Evolutionary conservation across 2,329 filamentous ascomycete species (phyloP), one percentile per base, ranked within the genome.

Genomic region (Alternaria gaisen): DNA sequence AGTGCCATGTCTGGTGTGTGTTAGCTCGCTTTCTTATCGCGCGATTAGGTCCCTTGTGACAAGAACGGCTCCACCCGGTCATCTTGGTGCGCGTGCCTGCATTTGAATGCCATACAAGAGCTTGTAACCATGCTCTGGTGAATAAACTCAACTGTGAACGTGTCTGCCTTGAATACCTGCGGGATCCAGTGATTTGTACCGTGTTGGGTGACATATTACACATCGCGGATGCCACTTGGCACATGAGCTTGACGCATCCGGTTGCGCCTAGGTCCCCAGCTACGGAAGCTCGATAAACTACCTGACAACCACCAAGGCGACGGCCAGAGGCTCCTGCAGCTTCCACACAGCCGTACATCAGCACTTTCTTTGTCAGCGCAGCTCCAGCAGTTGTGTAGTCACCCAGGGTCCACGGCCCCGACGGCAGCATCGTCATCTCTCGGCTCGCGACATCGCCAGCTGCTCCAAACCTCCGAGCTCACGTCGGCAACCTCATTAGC

Each of bases 371-470:
- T 26, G 36, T 9, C 18, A 11, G 28, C 51, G 48, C 42, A 61
- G 55, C 65, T 66, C 43, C 43, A 48, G 38, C 30, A 38, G 24
- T 20, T 42, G 24, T 43, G 44, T 34, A 16, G 32, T 26, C 26
- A 34, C 30, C 44, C 24, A 52, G 38, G 53, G 59, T 56, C 28
- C 28, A 30, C 10, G 28, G 28, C 28, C 59, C 54, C 38, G 51
- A 47, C 47, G 5, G 34, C 56, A 26, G 50, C 53, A 56, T 56
- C 57, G 36, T 52, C 58, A 56, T 66, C 59, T 41, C 60, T 66
- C 66, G 61, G 66, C 68, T 52, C 55, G 69, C 68, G 68, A 72
- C 71, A 66, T 74, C 65, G 48, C 63, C 63, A 62, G 41, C 64
- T 57, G 50, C 64, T 61, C 58, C 50, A 51, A 47, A 51, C 40